phyloP scores from a whole-genome alignment of 2,329 filamentous ascomycete species.

The Beauveria sp. region DNA sequence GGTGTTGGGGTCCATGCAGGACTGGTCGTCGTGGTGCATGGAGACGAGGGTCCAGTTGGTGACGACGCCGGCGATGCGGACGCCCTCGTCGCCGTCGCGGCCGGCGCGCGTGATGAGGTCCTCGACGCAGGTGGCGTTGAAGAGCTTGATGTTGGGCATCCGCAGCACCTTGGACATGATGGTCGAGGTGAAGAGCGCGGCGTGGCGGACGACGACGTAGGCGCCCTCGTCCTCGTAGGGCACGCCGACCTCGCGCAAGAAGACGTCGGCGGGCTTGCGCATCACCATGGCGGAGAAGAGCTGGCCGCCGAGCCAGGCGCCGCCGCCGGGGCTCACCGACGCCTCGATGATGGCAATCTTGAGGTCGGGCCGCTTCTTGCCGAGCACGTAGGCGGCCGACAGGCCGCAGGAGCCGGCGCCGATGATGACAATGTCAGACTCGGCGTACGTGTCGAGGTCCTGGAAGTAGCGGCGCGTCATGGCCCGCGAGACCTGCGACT shows the following conservation, averaged over 20 bases:
- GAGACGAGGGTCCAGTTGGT: slow-evolving; percentile 93
- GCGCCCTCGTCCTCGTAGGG: slow-evolving; percentile 82
- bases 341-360: slow-evolving; percentile 90
- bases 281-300: slow-evolving; percentile 94
- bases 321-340: slow-evolving; percentile 77
- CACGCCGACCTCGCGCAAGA: slow-evolving; percentile 73
- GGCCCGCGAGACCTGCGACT: slow-evolving; percentile 85
- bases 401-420: slow-evolving; percentile 86
- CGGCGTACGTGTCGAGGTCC: slow-evolving; percentile 81
- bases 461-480: slow-evolving; percentile 92
- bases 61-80: slow-evolving; percentile 81
- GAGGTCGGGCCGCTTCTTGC: slow-evolving; percentile 75
- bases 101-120: slow-evolving; percentile 77
- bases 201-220: slow-evolving; percentile 91
- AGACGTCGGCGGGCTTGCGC: slow-evolving; percentile 83
- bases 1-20: slow-evolving; percentile 95
- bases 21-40: slow-evolving; percentile 82
- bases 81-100: slow-evolving; percentile 35
- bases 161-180: slow-evolving; percentile 73
- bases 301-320: slow-evolving; percentile 89
- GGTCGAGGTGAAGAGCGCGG: slow-evolving; percentile 84
- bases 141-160: slow-evolving; percentile 90
- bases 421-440: slow-evolving; percentile 89
- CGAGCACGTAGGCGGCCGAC: slow-evolving; percentile 76
- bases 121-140: slow-evolving; percentile 90